A percentile compares a stretch with the other conserved stretches of the same genome.
Conservation (phyloP, 2,329 filamentous ascomycete species). For the Coleophoma crateriformis region DNA sequence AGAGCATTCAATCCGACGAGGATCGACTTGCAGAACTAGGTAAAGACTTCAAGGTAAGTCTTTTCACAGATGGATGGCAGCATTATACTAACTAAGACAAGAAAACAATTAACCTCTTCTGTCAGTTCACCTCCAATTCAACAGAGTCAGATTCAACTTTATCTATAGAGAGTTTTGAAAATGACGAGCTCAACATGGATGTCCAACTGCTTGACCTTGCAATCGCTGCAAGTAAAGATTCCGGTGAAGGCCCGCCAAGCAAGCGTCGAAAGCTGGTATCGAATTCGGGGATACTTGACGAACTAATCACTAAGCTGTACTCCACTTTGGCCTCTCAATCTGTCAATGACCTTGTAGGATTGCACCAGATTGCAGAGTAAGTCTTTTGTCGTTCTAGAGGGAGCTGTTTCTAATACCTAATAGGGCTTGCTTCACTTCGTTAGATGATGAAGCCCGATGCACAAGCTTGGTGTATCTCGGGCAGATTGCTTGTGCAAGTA, state of each 20-base stretch:
- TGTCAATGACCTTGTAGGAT: conserved; percentile 28
- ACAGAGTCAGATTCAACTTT: not conserved
- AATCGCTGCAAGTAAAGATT: not conserved
- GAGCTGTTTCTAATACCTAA: conserved; percentile 7
- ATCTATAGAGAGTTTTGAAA: conserved; percentile 12
- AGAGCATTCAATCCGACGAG: conserved; percentile 6
- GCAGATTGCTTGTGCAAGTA: conserved; percentile 49
- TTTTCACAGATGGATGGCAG: too few species aligned
- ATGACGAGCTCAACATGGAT: conserved; percentile 14
- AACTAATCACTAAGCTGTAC: conserved; percentile 28
- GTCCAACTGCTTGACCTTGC: conserved; percentile 14
- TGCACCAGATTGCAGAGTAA: conserved; percentile 43
- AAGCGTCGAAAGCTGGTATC: conserved; percentile 28
- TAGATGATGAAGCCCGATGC: conserved; percentile 45
- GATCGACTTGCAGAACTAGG: conserved; percentile 3
- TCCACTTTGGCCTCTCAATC: conserved; percentile 28
- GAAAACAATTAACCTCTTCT: conserved; percentile 14
- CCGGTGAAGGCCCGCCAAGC: conserved; percentile 10
- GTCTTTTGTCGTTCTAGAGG: conserved; percentile 19
- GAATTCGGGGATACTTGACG: conserved; percentile 18
- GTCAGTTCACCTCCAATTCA: not conserved
- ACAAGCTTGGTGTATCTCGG: conserved; percentile 49
- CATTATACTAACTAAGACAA: conserved; percentile 1
- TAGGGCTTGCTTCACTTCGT: conserved; percentile 36
- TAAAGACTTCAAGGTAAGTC: conserved; percentile 21